These are phyloP conservation scores for Vanilla planifolia DNA, from an alignment of 106 monocot species.

Conservation along the genomic window DNA sequence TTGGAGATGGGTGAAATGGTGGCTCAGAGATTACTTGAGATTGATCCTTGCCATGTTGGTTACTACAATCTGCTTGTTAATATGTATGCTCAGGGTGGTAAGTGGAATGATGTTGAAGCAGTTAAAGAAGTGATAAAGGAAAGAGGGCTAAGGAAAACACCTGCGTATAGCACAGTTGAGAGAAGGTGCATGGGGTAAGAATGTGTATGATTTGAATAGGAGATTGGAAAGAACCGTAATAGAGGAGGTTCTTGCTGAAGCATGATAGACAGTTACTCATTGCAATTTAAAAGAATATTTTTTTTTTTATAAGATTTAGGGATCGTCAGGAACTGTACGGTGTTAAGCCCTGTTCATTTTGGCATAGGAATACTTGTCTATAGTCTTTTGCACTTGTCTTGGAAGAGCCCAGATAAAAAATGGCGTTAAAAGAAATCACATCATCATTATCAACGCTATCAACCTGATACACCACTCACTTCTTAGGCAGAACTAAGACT, in stretches of 20 bases:
- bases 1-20: constrained; percentile 38
- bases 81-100: constrained; percentile 45
- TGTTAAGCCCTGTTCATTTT: no score
- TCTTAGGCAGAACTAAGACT: no score
- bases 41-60: constrained; percentile 38
- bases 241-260: constrained; percentile 16
- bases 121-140: constrained; percentile 23
- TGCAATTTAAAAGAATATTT: no score
- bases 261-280: no score
- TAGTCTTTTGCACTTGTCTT: no score
- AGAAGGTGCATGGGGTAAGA: constrained; percentile 10
- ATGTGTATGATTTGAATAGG: constrained; percentile 1
- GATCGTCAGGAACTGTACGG: no score
- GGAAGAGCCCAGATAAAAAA: no score
- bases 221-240: constrained; percentile 15
- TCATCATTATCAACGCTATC: no score
- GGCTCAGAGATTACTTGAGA: constrained; percentile 31
- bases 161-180: constrained; percentile 39
- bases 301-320: no score
- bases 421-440: no score
- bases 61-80: constrained; percentile 36
- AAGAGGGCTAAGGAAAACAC: constrained; percentile 27
- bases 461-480: no score
- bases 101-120: constrained; percentile 31
- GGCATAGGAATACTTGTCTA: no score